These are phyloP conservation scores for Pyrenophora tritici-repentis DNA, from an alignment of 2,329 filamentous ascomycete species.

Conservation along the genomic window DNA sequence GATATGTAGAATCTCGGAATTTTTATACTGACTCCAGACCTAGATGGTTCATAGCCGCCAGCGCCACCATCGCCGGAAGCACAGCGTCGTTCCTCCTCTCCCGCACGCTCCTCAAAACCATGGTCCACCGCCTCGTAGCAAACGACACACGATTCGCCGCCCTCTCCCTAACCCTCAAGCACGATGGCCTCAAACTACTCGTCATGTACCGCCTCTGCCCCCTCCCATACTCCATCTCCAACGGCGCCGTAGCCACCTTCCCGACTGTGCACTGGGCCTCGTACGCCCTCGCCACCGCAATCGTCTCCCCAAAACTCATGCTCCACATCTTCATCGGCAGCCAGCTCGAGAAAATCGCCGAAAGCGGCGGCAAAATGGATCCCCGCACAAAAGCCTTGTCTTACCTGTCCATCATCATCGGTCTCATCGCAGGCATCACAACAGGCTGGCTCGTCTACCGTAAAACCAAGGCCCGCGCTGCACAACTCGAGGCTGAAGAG, in stretches of 20 bases:
- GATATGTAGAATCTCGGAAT: constrained; percentile 17
- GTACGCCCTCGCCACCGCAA: constrained; percentile 81
- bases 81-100: constrained; percentile 80
- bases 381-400: constrained; percentile 77
- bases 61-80: constrained; percentile 78
- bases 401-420: constrained; percentile 78
- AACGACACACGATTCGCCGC: constrained; percentile 87
- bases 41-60: constrained; percentile 83
- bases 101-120: constrained; percentile 75
- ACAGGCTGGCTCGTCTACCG: constrained; percentile 88
- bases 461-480: constrained; percentile 57
- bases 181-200: constrained; percentile 86
- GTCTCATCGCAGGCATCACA: constrained; percentile 70
- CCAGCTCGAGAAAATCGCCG: constrained; percentile 80
- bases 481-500: constrained; percentile 55
- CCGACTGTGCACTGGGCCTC: constrained; percentile 78
- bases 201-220: constrained; percentile 93
- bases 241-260: constrained; percentile 92
- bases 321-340: constrained; percentile 92
- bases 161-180: constrained; percentile 82
- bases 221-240: constrained; percentile 88
- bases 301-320: constrained; percentile 83
- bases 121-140: constrained; percentile 80
- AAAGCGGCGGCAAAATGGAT: constrained; percentile 83
- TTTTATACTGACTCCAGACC: constrained; percentile 8